Percentiles rank a stretch among this genome's conserved stretches.
phyloP scores from a whole-genome alignment of 257 asterid genomes.

The Dorcoceras hygrometricum region DNA sequence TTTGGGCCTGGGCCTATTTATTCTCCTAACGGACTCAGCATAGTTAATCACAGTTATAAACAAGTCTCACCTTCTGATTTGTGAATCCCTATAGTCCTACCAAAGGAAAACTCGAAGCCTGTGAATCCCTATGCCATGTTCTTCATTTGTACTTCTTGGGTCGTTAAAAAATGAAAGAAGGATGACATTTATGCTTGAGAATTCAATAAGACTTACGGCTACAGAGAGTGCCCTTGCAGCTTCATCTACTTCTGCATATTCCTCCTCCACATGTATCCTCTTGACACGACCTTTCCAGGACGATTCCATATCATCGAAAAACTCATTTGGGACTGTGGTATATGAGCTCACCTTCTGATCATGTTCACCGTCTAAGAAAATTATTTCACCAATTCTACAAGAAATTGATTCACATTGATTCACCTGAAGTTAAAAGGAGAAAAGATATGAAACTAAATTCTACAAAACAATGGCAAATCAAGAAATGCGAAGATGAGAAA shows the following conservation, averaged over 20 bases:
- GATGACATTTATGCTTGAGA: constrained; percentile 3
- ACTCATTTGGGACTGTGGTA: constrained; percentile 56
- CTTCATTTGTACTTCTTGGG: not conserved
- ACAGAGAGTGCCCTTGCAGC: constrained; percentile 69
- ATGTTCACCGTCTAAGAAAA: constrained; percentile 74
- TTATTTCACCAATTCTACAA: constrained; percentile 69
- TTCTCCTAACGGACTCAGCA: too few relatives aligned
- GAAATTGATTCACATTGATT: constrained; percentile 67
- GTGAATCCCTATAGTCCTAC: too few relatives aligned
- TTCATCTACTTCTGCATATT: constrained; percentile 68
- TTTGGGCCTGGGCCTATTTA: too few relatives aligned
- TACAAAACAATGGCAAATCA: constrained; percentile 1
- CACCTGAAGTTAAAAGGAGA: constrained; percentile 45
- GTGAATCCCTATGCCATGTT: not conserved
- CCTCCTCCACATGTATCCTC: constrained; percentile 83
- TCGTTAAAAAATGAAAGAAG: constrained; percentile 9
- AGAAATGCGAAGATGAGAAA: constrained; percentile 16
- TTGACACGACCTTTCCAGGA: constrained; percentile 97
- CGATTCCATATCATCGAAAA: constrained; percentile 87
- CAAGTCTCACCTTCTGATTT: not conserved
- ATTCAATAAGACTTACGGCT: constrained; percentile 56
- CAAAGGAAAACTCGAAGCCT: not conserved
- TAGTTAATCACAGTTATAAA: not conserved
- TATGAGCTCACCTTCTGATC: constrained; percentile 63
- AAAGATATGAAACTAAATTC: constrained; percentile 10